A percentile compares a stretch with the other conserved stretches of the same genome.
These are phyloP conservation scores for Saccharomyces pastorianus DNA, from an alignment of 1,139 yeast species.

Conservation along the genomic window DNA sequence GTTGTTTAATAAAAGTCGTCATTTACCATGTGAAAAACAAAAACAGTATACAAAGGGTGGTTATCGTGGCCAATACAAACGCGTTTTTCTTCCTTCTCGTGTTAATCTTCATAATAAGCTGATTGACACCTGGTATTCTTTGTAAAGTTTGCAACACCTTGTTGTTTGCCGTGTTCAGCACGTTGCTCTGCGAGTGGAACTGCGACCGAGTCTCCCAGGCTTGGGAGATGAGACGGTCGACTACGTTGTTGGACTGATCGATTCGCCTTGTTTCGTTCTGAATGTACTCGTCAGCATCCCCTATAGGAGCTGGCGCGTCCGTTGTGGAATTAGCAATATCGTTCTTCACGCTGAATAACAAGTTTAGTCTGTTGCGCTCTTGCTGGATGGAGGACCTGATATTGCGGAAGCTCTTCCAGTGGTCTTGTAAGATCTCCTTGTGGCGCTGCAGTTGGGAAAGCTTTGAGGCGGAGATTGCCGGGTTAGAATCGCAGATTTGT, in stretches of 20 bases:
- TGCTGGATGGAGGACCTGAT: slow-evolving; percentile 55
- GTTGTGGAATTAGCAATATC: slow-evolving; percentile 45
- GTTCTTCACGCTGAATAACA: slow-evolving; percentile 65
- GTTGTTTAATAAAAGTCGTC: background rate
- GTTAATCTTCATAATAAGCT: slow-evolving; percentile 69
- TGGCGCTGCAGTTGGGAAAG: slow-evolving; percentile 79
- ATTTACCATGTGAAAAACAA: slow-evolving; percentile 46
- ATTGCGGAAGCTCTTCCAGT: slow-evolving; percentile 53
- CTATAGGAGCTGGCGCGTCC: slow-evolving; percentile 16
- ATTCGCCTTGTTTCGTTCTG: slow-evolving; percentile 69
- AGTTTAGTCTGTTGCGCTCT: slow-evolving; percentile 67
- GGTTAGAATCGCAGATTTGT: slow-evolving; percentile 48
- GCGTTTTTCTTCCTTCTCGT: slow-evolving; percentile 86
- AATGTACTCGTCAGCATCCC: slow-evolving; percentile 57
- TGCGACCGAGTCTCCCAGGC: slow-evolving; percentile 90
- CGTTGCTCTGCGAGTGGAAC: slow-evolving; percentile 59
- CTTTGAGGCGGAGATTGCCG: slow-evolving; percentile 60
- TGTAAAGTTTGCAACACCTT: slow-evolving; percentile 54
- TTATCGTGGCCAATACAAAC: slow-evolving; percentile 67
- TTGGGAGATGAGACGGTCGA: slow-evolving; percentile 71
- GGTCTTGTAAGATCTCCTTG: slow-evolving; percentile 66
- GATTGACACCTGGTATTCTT: slow-evolving; percentile 74
- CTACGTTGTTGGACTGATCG: slow-evolving; percentile 63
- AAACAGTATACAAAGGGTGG: slow-evolving; percentile 63
- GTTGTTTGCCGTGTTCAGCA: slow-evolving; percentile 56